Evolutionary conservation across 2,329 filamentous ascomycete genomes (phyloP), one percentile per base, ranked within the genome.

Genomic region (Dactylonectria macrodidyma): DNA sequence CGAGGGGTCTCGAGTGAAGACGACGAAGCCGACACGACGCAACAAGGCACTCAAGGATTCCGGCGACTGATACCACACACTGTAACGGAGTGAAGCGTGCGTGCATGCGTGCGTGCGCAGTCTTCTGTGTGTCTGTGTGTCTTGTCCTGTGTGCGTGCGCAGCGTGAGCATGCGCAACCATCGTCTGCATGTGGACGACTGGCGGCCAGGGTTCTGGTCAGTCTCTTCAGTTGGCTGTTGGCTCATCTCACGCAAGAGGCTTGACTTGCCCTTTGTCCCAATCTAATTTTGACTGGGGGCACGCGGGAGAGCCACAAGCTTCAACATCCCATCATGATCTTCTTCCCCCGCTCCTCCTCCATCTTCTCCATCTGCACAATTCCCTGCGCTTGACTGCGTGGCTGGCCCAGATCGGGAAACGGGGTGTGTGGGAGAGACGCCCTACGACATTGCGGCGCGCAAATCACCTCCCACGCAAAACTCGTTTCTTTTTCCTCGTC

Each of bases 381-480:
- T 69, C 73, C 71, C 71, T 75, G 70, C 72, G 65, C 64, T 68
- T 52, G 59, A 51, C 64, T 71, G 65, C 59, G 72, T 76, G 74
- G 74, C 74, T 76, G 74, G 62, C 56, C 68, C 65, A 76, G 72
- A 76, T 76, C 74, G 74, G 72, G 74, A 69, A 68, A 68, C 71
- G 74, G 71, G 64, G 66, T 72, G 71, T 65, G 65, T 65, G 65
- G 47, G 66, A 51, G 69, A 69, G 65, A 57, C 52, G 52, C 58
- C 64, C 61, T 57, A 52, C 59, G 30, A 54, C 38, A 30, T 48
- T 48, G 62, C 70, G 63, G 65, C 69, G 73, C 65, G 71, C 65
- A 75, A 75, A 75, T 75, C 74, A 67, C 63, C 63, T 67, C 63
- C 69, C 63, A 61, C 60, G 63, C 63, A 30, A 30, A 30, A 30